Evolutionary conservation across 2,329 filamentous ascomycete genomes (phyloP).

Genomic region (Calycina marina): DNA sequence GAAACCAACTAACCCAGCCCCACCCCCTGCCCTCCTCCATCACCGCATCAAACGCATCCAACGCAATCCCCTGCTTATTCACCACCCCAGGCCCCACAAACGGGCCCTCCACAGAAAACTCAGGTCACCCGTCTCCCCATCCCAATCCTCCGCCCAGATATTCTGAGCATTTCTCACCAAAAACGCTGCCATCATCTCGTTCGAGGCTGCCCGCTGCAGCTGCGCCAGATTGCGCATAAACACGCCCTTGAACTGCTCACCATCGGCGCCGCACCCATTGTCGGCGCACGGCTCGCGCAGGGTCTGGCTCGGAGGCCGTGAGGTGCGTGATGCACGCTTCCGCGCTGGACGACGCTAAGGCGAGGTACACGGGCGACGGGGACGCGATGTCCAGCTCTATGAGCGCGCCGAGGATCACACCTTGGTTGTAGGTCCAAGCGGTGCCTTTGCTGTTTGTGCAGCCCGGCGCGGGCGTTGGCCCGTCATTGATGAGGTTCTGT

Average conservation of each 20-base stretch:
- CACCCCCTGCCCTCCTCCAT: no score
- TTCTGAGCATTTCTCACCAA: conserved; percentile 49
- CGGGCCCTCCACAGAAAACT: conserved; percentile 54
- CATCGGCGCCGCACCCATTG: conserved; percentile 29
- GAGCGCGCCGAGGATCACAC: conserved; percentile 42
- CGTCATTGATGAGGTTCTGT: conserved; percentile 36
- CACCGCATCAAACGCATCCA: no score
- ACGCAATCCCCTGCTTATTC: no score
- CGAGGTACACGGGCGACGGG: conserved; percentile 25
- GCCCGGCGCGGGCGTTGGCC: conserved; percentile 30
- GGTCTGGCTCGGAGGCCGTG: no score
- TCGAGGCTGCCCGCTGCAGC: background rate
- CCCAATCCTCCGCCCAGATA: conserved; percentile 47
- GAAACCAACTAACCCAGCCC: no score
- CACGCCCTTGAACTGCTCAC: conserved; percentile 58
- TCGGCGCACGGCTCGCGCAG: conserved; percentile 39
- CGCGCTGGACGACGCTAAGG: conserved; percentile 36
- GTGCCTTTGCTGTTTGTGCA: conserved; percentile 28
- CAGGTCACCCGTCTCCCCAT: conserved; percentile 29
- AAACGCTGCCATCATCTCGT: conserved; percentile 33
- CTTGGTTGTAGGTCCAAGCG: conserved; percentile 43
- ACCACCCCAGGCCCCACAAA: no score
- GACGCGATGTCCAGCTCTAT: conserved; percentile 36
- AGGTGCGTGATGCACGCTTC: no score
- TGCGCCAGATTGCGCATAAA: conserved; percentile 51